A percentile compares a stretch with the other conserved stretches of the same genome.
These are phyloP conservation scores for Solanum chaucha DNA, from an alignment of 257 asterid genomes.

Conservation along the genomic window DNA sequence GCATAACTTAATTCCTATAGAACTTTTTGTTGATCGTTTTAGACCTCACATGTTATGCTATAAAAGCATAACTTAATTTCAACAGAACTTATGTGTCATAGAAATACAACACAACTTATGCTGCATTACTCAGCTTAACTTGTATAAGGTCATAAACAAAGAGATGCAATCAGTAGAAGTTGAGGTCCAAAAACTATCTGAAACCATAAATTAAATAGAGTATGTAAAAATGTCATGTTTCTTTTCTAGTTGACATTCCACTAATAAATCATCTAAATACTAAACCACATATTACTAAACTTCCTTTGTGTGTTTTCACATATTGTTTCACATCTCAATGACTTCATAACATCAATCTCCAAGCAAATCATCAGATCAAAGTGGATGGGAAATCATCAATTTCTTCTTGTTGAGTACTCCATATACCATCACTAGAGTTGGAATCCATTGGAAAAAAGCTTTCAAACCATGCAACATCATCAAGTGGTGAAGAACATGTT, in stretches of 20 bases:
- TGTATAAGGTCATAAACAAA: not conserved
- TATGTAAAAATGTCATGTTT: not conserved
- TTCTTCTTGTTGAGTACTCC: slow-evolving; percentile 13
- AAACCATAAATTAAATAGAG: not conserved
- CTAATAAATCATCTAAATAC: not conserved
- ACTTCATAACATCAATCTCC: not conserved
- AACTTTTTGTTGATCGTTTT: not conserved
- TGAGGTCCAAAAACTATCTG: not conserved
- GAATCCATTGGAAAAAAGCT: slow-evolving; percentile 9
- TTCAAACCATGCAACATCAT: slow-evolving; percentile 1
- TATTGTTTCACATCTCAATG: not conserved
- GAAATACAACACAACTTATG: not conserved
- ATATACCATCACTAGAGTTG: slow-evolving; percentile 5
- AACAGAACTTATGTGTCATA: not conserved
- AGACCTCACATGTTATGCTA: not conserved
- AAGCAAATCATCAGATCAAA: not conserved
- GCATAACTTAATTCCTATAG: too few relatives aligned
- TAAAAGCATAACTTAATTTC: not conserved
- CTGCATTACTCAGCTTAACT: not conserved
- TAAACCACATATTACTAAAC: not conserved
- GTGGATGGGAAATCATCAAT: not conserved
- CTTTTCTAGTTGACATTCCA: not conserved
- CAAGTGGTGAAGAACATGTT: slow-evolving; percentile 13
- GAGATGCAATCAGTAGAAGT: not conserved
- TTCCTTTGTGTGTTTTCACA: not conserved